Percentiles rank a stretch among this genome's conserved stretches.
Conservation (phyloP, 805 yeast species). For the Clavispora fructus region DNA sequence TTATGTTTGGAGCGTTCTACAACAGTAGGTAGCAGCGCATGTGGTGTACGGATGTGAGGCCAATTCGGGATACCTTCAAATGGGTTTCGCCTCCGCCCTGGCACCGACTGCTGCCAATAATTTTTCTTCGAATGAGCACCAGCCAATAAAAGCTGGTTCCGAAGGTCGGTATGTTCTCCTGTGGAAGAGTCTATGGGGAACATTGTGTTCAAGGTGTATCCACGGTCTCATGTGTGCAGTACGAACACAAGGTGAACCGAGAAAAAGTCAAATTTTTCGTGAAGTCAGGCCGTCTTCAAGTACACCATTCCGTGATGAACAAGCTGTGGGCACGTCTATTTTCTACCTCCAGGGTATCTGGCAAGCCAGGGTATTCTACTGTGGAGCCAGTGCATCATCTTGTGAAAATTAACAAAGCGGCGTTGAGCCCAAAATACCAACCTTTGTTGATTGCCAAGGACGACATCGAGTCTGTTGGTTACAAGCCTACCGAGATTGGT, state of each 20-base stretch:
- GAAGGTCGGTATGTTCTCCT: too few relatives aligned
- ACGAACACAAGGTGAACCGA: background rate
- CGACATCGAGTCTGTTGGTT: slow-evolving; percentile 77
- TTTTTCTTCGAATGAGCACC: too few relatives aligned
- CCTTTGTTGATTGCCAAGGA: slow-evolving; percentile 60
- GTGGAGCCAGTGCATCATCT: slow-evolving; percentile 91
- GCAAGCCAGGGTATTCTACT: slow-evolving; percentile 48
- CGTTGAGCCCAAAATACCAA: slow-evolving; percentile 69
- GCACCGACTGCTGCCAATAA: too few relatives aligned
- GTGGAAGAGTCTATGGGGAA: too few relatives aligned
- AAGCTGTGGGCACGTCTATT: slow-evolving; percentile 26
- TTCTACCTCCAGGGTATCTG: slow-evolving; percentile 45
- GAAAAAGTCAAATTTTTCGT: slow-evolving; percentile 7
- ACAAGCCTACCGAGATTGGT: slow-evolving; percentile 64
- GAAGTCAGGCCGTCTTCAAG: slow-evolving; percentile 1
- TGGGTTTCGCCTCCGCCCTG: too few relatives aligned
- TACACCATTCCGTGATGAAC: slow-evolving; percentile 10
- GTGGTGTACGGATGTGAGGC: background rate
- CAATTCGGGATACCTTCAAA: too few relatives aligned
- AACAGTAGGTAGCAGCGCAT: background rate
- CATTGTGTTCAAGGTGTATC: too few relatives aligned
- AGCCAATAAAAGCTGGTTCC: too few relatives aligned
- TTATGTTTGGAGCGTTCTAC: background rate
- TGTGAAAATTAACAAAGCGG: slow-evolving; percentile 67
- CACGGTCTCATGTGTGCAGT: background rate